Evolutionary conservation across 306 rosid genomes (phyloP).

Genomic region (Begonia fuchsioides): DNA sequence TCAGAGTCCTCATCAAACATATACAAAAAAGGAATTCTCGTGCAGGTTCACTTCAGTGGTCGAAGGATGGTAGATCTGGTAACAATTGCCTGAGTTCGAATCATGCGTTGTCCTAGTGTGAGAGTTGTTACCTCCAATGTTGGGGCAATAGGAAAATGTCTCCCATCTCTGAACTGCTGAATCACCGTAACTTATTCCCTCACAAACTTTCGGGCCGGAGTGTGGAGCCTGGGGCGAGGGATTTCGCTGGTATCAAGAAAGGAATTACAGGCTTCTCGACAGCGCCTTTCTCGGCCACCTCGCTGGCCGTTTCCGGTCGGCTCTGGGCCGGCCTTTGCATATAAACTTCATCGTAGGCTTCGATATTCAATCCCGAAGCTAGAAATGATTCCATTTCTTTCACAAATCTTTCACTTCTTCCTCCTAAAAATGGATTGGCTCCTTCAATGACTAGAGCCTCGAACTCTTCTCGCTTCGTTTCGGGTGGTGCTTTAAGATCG

Average conservation of each 20-base stretch:
- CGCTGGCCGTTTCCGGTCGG: constrained; percentile 26
- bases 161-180: too few relatives aligned
- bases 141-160: too few relatives aligned
- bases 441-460: constrained; percentile 34
- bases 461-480: constrained; percentile 45
- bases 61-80: too few relatives aligned
- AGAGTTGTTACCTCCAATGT: too few relatives aligned
- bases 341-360: constrained; percentile 75
- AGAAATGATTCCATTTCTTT: constrained; percentile 70
- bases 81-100: too few relatives aligned
- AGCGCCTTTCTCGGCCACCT: constrained; percentile 23
- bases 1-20: constrained; percentile 57
- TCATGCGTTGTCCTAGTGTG: too few relatives aligned
- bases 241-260: too few relatives aligned
- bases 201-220: too few relatives aligned
- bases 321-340: constrained; percentile 72
- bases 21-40: too few relatives aligned
- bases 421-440: constrained; percentile 48
- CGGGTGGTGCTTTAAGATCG: constrained; percentile 13
- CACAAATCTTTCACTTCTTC: constrained; percentile 52
- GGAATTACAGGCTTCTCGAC: constrained; percentile 38
- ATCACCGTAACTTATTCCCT: too few relatives aligned
- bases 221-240: too few relatives aligned
- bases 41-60: too few relatives aligned
- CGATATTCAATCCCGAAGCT: constrained; percentile 74